These are phyloP conservation scores for Neocucurbitaria cava DNA, from an alignment of 2,329 filamentous ascomycete species.

Conservation along the genomic window DNA sequence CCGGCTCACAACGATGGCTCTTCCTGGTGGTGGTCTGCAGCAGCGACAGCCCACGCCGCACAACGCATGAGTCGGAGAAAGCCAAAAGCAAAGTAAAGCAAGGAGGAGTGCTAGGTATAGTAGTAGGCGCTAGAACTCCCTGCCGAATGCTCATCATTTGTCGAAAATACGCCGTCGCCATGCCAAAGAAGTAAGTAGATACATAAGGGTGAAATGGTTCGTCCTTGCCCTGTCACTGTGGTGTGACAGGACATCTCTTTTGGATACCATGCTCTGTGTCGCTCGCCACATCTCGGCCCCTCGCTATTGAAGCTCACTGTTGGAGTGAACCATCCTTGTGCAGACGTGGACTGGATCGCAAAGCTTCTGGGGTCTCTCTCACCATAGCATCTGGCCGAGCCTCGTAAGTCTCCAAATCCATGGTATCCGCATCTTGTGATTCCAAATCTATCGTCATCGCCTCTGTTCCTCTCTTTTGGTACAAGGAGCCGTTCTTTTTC, in stretches of 20 bases:
- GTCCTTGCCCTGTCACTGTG: not conserved
- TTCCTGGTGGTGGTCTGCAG: no score
- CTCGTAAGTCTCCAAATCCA: conserved; percentile 14
- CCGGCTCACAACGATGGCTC: no score
- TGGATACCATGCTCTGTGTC: not conserved
- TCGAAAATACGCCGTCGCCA: conserved; percentile 2
- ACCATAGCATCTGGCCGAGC: not conserved
- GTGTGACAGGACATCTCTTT: no score
- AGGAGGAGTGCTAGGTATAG: no score
- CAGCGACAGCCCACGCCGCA: no score
- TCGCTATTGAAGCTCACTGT: not conserved
- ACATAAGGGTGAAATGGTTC: not conserved
- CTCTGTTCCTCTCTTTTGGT: not conserved
- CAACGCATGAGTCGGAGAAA: no score
- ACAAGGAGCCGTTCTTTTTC: not conserved
- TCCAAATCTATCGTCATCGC: conserved; percentile 11
- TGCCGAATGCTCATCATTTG: not conserved
- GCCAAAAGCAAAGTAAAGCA: no score
- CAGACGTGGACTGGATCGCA: conserved; percentile 48
- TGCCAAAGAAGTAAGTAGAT: not conserved
- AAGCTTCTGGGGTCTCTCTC: conserved; percentile 13
- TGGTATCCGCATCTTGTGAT: conserved; percentile 9
- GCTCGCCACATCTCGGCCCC: no score
- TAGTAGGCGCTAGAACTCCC: no score
- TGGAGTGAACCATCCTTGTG: conserved; percentile 51